Evolutionary conservation across 2,329 filamentous ascomycete genomes (phyloP), one percentile per base, ranked within the genome.

Genomic region (Ceratocystis destructans): DNA sequence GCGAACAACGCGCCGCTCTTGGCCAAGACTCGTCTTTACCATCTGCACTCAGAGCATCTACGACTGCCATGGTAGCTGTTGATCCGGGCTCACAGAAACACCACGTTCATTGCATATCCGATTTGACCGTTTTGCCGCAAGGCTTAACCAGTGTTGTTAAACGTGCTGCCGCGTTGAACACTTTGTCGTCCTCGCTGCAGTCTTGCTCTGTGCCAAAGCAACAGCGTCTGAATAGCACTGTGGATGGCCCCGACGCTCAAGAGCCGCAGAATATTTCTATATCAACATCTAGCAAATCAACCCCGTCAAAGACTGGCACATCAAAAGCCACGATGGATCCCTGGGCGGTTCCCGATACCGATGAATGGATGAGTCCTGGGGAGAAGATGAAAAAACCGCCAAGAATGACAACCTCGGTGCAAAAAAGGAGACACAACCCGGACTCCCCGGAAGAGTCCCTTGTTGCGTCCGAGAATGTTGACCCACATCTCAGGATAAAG

Each of bases 1-100:
- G 80, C 61, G 79, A 82, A 70, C 74, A 75, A 48, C 72, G 73
- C 44, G 73, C 74, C 8, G 69, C 66, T 5, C 61, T 68, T 7
- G 66, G 63, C 5, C 46, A 53, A 5, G 25, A 41, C 31, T 44
- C 62, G 5, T 59, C 55, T 59, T 31, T 59, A 37, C 7, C 31
- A 59, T 10, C 31, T 3, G 55, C 55, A 59, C 44, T 22, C 2
- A 2, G 2, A n/a, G 45, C 25, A 17, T 25, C 15, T 22, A 28
- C 62, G 3, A 20, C 41, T 20, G 44, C 25, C 5, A 20, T 44
- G 5, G 61, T 45, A 5, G 8, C 10, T 7, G 41, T 46, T 12
- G n/a, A 44, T 17, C 4, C 44, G 22, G 41, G 10, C 5, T 48
- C 44, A 15, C 45, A 63, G 45, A 44, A 10, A 15, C 48, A 2